A percentile compares a stretch with the other conserved stretches of the same genome.
phyloP scores from a whole-genome alignment of 768 basidiomycete genomes.

The Psilocybe azurescens region DNA sequence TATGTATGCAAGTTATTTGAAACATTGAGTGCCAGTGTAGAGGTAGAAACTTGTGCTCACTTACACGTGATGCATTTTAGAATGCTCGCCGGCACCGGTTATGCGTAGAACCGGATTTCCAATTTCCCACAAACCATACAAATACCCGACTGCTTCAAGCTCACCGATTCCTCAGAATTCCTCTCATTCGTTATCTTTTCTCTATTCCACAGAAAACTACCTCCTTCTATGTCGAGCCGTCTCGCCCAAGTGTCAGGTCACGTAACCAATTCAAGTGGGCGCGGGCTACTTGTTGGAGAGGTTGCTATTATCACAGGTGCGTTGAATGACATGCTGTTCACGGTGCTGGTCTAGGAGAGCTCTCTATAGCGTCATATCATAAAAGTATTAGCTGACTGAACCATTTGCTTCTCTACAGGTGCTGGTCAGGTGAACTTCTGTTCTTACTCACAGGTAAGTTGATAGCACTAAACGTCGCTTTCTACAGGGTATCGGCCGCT shows the following conservation, averaged over 20 bases:
- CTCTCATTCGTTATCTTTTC: slow-evolving; percentile 1
- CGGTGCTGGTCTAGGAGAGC: too few relatives aligned
- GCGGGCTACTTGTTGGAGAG: slow-evolving; percentile 74
- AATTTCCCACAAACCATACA: neutral
- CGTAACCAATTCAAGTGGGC: slow-evolving; percentile 54
- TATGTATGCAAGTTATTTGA: too few relatives aligned
- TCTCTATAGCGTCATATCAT: too few relatives aligned
- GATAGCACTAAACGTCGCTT: neutral
- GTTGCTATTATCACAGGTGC: slow-evolving; percentile 87
- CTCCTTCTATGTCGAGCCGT: slow-evolving; percentile 54
- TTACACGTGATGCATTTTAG: too few relatives aligned
- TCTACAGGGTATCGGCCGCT: slow-evolving; percentile 78
- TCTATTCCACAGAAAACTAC: neutral
- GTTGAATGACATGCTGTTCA: neutral
- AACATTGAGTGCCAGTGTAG: too few relatives aligned
- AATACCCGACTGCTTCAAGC: neutral
- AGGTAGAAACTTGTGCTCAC: too few relatives aligned
- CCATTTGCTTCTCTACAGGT: slow-evolving; percentile 43
- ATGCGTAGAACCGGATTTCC: neutral
- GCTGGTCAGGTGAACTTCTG: slow-evolving; percentile 66
- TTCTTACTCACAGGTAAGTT: too few relatives aligned
- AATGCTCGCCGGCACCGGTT: neutral
- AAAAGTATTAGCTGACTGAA: too few relatives aligned
- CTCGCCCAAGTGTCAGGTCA: slow-evolving; percentile 77
- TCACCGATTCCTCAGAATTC: neutral